Conservation (phyloP, 2,329 filamentous ascomycete species). For the Colletotrichum sp. region DNA sequence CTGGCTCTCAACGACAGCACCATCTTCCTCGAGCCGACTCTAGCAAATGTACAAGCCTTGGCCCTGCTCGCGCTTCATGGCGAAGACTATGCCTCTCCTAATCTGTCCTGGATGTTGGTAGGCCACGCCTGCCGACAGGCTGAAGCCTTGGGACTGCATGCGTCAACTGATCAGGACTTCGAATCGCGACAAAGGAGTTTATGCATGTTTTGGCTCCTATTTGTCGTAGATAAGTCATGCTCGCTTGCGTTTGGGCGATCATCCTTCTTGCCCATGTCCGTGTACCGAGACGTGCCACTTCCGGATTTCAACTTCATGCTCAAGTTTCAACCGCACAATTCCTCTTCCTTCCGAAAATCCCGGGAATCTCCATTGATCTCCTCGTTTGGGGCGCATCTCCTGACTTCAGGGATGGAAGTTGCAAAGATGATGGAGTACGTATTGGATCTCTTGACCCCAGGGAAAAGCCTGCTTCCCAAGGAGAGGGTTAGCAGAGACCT, state of each 20-base stretch:
- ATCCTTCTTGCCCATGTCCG: neutral
- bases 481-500: neutral
- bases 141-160: neutral
- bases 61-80: neutral
- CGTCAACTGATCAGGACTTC: neutral
- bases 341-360: neutral
- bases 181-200: neutral
- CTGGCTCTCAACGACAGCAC: neutral
- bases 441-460: neutral
- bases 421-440: neutral
- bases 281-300: neutral
- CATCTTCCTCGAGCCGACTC: neutral
- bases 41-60: neutral
- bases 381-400: neutral
- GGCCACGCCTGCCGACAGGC: conserved; percentile 2
- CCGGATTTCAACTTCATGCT: neutral
- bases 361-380: neutral
- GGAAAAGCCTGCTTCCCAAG: neutral
- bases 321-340: neutral
- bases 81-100: neutral
- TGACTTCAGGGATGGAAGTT: neutral
- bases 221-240: neutral
- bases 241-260: neutral
- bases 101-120: conserved; percentile 1
- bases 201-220: neutral